Conservation (phyloP, 345 rosid genomes). For the Citrus inodora region DNA sequence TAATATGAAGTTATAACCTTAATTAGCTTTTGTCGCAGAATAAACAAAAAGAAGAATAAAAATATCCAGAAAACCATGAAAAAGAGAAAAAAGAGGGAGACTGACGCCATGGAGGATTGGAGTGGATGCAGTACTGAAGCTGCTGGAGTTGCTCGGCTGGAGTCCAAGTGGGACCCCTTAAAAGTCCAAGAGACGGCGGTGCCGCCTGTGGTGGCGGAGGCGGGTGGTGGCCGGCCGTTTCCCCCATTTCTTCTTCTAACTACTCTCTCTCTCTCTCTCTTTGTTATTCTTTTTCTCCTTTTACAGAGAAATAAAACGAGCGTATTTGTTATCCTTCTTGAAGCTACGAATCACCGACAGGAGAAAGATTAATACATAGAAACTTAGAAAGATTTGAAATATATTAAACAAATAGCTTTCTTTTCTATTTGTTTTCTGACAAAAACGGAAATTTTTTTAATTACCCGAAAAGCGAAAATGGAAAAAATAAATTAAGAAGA, state of each 20-base stretch:
- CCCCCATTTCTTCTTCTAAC: conserved; percentile 34
- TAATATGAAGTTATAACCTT: background rate
- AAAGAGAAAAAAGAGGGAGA: conserved; percentile 23
- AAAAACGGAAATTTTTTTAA: background rate
- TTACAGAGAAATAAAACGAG: background rate
- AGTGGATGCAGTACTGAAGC: conserved; percentile 94
- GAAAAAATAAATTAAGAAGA: background rate
- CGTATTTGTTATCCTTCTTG: background rate
- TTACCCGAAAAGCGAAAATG: background rate
- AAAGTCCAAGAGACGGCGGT: conserved; percentile 43
- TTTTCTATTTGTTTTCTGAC: background rate
- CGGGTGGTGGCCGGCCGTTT: conserved; percentile 41
- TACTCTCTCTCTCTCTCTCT: background rate
- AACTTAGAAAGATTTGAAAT: background rate
- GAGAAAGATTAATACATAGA: conserved; percentile 17
- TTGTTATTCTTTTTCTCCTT: background rate
- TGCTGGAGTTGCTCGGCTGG: conserved; percentile 92
- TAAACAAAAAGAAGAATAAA: conserved; percentile 10
- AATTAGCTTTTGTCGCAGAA: background rate
- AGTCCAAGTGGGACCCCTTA: conserved; percentile 63
- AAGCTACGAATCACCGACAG: conserved; percentile 33
- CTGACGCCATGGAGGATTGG: conserved; percentile 97
- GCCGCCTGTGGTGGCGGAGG: conserved; percentile 38
- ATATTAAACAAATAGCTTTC: background rate
- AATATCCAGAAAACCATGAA: background rate